These are phyloP conservation scores for Fusarium dimerum DNA, from an alignment of 2,329 filamentous ascomycete species.

Conservation along the genomic window DNA sequence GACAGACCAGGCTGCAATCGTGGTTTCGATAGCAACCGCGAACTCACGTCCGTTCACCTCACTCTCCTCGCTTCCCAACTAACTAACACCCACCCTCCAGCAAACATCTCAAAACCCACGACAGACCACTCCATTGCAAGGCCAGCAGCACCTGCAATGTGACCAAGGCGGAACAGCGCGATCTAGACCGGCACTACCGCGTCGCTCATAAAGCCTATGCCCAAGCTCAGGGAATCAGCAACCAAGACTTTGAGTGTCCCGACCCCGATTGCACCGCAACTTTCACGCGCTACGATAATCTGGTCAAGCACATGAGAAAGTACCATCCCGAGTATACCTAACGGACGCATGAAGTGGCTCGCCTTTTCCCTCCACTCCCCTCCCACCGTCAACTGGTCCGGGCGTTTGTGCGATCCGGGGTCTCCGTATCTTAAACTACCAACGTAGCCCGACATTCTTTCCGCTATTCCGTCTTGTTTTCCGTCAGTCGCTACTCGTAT, in stretches of 20 bases:
- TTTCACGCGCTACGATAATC: conserved; percentile 23
- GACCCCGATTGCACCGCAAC: conserved; percentile 2
- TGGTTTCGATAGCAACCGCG: neutral
- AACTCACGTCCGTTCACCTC: conserved; percentile 12
- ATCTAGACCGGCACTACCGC: conserved; percentile 29
- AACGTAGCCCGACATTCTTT: no score
- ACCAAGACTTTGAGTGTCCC: conserved; percentile 3
- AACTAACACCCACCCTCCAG: conserved; percentile 9
- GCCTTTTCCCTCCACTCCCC: neutral
- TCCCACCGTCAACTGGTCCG: neutral
- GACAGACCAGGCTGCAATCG: neutral
- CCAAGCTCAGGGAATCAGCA: conserved; percentile 1
- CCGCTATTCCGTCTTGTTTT: no score
- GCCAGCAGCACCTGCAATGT: conserved; percentile 13
- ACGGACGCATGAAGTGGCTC: no score
- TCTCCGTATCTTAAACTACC: neutral
- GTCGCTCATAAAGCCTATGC: conserved; percentile 16
- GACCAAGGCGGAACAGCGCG: conserved; percentile 21
- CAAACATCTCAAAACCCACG: conserved; percentile 26
- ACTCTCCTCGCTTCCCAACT: neutral
- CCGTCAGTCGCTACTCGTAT: neutral
- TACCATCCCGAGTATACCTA: conserved; percentile 1
- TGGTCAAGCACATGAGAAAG: conserved; percentile 20
- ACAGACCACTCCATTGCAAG: conserved; percentile 21
- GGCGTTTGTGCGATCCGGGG: neutral